Conservation (phyloP, 108 stramenopile species). For the Bacterosira constricta region DNA sequence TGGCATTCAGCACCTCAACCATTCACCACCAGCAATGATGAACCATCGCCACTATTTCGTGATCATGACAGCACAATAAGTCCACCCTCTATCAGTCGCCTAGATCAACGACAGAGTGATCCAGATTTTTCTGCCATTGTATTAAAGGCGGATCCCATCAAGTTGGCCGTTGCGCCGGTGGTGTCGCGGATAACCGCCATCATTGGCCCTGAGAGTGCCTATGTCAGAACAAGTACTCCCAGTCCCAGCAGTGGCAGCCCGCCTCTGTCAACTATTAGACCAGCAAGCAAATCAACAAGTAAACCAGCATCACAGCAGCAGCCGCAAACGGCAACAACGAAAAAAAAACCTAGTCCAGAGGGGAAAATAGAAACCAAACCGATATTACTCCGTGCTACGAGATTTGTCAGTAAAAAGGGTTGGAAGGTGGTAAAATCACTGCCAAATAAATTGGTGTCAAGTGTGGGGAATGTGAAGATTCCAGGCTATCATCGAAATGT, state of each 20-base stretch:
- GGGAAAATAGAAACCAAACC: not conserved
- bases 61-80: conserved; percentile 8
- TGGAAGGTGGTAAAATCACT: conserved; percentile 8
- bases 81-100: not conserved
- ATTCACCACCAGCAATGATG: not conserved
- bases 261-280: not conserved
- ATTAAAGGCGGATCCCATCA: too few species aligned
- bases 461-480: not conserved
- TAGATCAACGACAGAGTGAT: conserved; percentile 20
- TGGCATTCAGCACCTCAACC: not conserved
- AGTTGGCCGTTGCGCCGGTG: not conserved
- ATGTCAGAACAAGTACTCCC: not conserved
- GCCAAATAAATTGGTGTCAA: not conserved
- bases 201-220: conserved; percentile 39
- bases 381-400: not conserved
- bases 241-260: not conserved
- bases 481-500: not conserved
- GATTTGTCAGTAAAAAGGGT: conserved; percentile 17
- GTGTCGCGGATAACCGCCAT: conserved; percentile 34
- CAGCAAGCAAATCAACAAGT: not conserved
- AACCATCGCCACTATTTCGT: conserved; percentile 23
- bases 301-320: not conserved
- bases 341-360: not conserved
- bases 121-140: not conserved
- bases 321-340: not conserved